Evolutionary conservation across 768 basidiomycete species (phyloP), one percentile per base, ranked within the genome.

Genomic region (Pluteus cervinus): DNA sequence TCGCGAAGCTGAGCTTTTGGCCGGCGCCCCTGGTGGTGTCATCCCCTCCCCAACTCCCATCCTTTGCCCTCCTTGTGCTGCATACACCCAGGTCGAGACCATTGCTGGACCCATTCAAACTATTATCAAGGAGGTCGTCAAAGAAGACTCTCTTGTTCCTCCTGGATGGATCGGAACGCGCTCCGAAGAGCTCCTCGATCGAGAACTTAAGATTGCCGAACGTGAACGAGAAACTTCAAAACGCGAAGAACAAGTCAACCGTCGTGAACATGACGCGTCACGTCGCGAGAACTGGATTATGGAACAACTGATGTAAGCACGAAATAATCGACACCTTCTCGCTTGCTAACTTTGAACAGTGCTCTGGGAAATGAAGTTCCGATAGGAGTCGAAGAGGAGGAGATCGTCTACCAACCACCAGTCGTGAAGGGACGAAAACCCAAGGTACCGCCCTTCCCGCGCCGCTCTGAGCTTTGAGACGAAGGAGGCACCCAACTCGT

Each of bases 401-500:
- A 89, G 55, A 77, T 81, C 57, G 62, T 79, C 33, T 89, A 87
- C 72, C 86, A 86, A 59, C 79, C 78, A 22, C 63, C 71, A 46
- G 65, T 60, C 50, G 47, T 71, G 41, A 82, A 80, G 66, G n/a
- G n/a, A n/a, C 79, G 83, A 64, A 87, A 81, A 80, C 66, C 77
- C 79, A 89, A 89, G 86, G 86, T 89, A 89, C 76, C 85, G 68
- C 77, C 81, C 68, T 67, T 69, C 69, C 76, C 76, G 70, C 84
- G 84, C 76, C 86, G 82, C 74, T 81, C 85, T 67, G 84, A 86
- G 81, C 81, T 87, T 74, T 88, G 81, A 87, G 86, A 86, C 86
- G 86, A 88, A 83, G 86, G 85, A 77, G 86, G 77, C 49, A 53
- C 53, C 56, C 63, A 61, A 66, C 62, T 58, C 48, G 61, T 64